A percentile compares a stretch with the other conserved stretches of the same genome.
These are phyloP conservation scores for Saraca asoca DNA, from an alignment of 331 rosid genomes.

Conservation along the genomic window DNA sequence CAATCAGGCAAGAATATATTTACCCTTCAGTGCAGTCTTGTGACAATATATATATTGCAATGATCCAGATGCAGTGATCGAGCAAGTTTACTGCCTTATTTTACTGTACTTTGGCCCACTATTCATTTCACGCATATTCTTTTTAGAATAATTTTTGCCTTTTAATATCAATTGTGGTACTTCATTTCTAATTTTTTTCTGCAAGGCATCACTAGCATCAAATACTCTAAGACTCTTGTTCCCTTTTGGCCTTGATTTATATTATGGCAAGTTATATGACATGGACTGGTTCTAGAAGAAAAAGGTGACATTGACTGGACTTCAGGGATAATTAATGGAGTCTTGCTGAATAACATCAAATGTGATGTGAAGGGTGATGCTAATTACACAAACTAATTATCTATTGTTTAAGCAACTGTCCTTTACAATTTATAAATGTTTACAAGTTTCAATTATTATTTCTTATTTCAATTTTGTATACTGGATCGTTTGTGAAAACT, in stretches of 20 bases:
- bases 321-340: no score
- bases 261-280: constrained; percentile 5
- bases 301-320: no score
- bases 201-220: constrained; percentile 23
- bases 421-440: no score
- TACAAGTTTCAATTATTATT: no score
- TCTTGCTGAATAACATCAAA: no score
- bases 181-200: background rate
- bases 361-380: no score
- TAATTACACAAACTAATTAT: no score
- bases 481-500: no score
- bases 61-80: constrained; percentile 15
- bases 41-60: constrained; percentile 4
- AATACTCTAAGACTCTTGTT: background rate
- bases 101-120: constrained; percentile 5
- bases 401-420: no score
- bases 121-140: constrained; percentile 2
- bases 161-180: background rate
- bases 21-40: constrained; percentile 13
- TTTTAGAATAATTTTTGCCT: constrained; percentile 18
- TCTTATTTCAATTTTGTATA: no score
- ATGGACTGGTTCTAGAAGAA: constrained; percentile 10
- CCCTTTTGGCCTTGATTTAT: constrained; percentile 3
- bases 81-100: constrained; percentile 11
- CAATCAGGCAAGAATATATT: constrained; percentile 76